phyloP scores from a whole-genome alignment of 2,329 filamentous ascomycete genomes.

The Talaromyces sp. region DNA sequence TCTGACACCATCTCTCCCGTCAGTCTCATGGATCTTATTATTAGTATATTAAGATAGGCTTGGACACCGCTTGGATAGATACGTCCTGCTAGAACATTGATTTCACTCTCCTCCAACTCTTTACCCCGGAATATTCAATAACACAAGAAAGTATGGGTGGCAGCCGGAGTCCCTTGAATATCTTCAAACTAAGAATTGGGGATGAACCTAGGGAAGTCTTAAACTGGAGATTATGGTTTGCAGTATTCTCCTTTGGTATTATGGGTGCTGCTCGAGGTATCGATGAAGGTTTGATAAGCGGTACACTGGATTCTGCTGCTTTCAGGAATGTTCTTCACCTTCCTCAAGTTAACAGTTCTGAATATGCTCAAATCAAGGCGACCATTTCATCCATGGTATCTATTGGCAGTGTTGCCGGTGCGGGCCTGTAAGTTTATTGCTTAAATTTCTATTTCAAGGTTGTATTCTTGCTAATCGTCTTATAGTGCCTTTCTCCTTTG shows the following conservation, averaged over 20 bases:
- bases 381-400: conserved; percentile 76
- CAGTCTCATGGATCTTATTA: too few relatives aligned
- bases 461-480: conserved; percentile 31
- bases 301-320: conserved; percentile 59
- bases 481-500: conserved; percentile 58
- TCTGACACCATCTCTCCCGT: background rate
- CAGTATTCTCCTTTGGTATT: conserved; percentile 66
- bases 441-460: background rate
- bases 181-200: background rate
- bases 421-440: conserved; percentile 33
- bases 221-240: conserved; percentile 72
- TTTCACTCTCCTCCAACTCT: background rate
- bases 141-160: background rate
- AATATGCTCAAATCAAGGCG: conserved; percentile 63
- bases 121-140: background rate
- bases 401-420: conserved; percentile 64
- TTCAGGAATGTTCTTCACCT: conserved; percentile 40
- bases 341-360: conserved; percentile 25
- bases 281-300: conserved; percentile 70
- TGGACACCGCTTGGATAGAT: background rate
- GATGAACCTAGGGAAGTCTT: conserved; percentile 64
- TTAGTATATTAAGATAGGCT: background rate
- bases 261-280: conserved; percentile 69
- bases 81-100: background rate
- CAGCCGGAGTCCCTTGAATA: background rate